phyloP scores from a whole-genome alignment of 106 monocot species.

The Vanilla planifolia region DNA sequence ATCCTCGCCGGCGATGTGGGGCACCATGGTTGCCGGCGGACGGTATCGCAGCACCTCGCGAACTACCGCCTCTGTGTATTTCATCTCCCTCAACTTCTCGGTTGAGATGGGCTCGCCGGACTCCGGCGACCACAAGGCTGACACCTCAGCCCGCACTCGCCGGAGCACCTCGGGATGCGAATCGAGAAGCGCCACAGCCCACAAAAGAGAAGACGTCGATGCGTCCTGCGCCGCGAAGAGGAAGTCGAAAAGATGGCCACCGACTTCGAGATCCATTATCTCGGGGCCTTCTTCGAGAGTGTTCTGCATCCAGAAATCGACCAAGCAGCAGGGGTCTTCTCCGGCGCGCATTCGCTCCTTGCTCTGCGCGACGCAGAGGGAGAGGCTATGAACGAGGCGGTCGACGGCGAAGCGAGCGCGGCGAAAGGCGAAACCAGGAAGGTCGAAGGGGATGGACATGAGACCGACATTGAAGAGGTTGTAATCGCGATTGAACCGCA shows the following conservation, averaged over 20 bases:
- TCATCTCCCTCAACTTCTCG: constrained; percentile 40
- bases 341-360: constrained; percentile 45
- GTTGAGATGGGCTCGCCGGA: constrained; percentile 46
- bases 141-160: constrained; percentile 62
- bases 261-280: constrained; percentile 42
- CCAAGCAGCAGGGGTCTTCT: constrained; percentile 57
- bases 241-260: constrained; percentile 87
- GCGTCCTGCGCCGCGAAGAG: constrained; percentile 95
- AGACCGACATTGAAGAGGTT: constrained; percentile 84
- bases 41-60: constrained; percentile 78
- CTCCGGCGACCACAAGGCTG: constrained; percentile 49
- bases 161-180: constrained; percentile 69
- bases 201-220: constrained; percentile 84
- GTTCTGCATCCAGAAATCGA: constrained; percentile 92
- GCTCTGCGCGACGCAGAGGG: constrained; percentile 46
- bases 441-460: constrained; percentile 76
- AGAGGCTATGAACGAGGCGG: constrained; percentile 44
- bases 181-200: constrained; percentile 80
- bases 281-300: constrained; percentile 33
- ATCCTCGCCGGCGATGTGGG: constrained; percentile 66
- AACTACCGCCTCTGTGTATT: constrained; percentile 74
- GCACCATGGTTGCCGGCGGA: constrained; percentile 92
- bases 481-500: constrained; percentile 65
- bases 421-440: constrained; percentile 88
- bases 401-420: constrained; percentile 54